These are phyloP conservation scores for Mycena belliarum DNA, from an alignment of 768 basidiomycete species.

Conservation along the genomic window DNA sequence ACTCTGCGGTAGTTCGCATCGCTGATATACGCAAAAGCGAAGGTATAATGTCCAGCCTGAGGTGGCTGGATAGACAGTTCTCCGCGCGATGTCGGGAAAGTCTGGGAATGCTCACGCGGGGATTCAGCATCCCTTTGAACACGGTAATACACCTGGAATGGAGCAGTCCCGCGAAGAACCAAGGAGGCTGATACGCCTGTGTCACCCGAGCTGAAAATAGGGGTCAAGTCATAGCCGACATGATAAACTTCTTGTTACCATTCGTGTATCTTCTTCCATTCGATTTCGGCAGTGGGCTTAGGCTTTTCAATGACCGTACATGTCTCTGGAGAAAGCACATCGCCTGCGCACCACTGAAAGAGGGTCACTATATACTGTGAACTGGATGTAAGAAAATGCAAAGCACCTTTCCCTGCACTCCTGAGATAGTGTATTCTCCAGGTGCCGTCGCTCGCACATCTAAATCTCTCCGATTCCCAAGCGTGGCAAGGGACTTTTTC, in stretches of 20 bases:
- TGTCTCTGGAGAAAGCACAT: conserved; percentile 79
- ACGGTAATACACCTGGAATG: conserved; percentile 82
- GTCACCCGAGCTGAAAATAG: conserved; percentile 76
- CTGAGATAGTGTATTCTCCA: conserved; percentile 75
- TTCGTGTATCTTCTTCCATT: conserved; percentile 89
- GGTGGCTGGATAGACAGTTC: conserved; percentile 87
- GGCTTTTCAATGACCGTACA: conserved; percentile 79
- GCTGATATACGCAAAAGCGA: conserved; percentile 76
- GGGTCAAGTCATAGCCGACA: no score
- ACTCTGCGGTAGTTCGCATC: conserved; percentile 84
- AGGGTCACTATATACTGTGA: conserved; percentile 8
- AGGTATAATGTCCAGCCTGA: conserved; percentile 85
- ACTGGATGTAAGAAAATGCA: conserved; percentile 6
- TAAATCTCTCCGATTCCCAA: conserved; percentile 44
- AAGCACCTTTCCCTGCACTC: conserved; percentile 67
- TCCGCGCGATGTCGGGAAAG: conserved; percentile 69
- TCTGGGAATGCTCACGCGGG: conserved; percentile 57
- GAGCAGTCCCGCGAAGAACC: conserved; percentile 84
- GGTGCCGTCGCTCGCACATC: conserved; percentile 56
- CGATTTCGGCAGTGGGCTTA: conserved; percentile 78
- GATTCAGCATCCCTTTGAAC: conserved; percentile 71
- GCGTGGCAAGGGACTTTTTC: conserved; percentile 61
- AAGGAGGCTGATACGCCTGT: conserved; percentile 89
- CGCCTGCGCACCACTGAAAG: conserved; percentile 73
- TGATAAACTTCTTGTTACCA: conserved; percentile 70